These are phyloP conservation scores for Aspergillus fijiensis DNA, from an alignment of 2,329 filamentous ascomycete genomes.

Conservation along the genomic window DNA sequence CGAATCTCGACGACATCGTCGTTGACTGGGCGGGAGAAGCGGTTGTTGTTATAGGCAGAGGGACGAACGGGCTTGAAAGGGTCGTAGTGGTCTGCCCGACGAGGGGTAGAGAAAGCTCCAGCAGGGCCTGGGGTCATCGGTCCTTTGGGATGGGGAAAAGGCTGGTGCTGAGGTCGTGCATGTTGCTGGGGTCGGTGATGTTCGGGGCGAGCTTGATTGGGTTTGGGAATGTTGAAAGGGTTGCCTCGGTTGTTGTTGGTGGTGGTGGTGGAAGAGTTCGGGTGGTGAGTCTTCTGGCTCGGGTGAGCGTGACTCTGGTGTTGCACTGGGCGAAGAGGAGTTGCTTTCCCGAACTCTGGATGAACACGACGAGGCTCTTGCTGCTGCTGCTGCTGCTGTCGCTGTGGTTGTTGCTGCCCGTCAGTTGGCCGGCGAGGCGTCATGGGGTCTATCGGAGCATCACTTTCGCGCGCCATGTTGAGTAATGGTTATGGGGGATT, in stretches of 20 bases:
- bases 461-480: conserved; percentile 55
- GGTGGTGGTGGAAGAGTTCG: neutral
- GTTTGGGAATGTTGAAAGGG: conserved; percentile 54
- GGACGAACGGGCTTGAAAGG: conserved; percentile 42
- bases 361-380: conserved; percentile 31
- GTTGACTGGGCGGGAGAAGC: conserved; percentile 23
- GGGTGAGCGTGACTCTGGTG: conserved; percentile 36
- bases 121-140: conserved; percentile 18
- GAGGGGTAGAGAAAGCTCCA: conserved; percentile 21
- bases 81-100: conserved; percentile 36
- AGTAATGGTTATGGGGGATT: neutral
- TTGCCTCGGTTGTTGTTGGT: conserved; percentile 18
- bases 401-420: neutral
- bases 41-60: conserved; percentile 37
- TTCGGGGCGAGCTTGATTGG: conserved; percentile 50
- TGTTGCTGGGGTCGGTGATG: conserved; percentile 46
- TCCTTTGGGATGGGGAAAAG: conserved; percentile 20
- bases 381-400: conserved; percentile 2
- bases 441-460: conserved; percentile 41
- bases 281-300: conserved; percentile 21
- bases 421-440: conserved; percentile 39
- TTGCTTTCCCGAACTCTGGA: conserved; percentile 60
- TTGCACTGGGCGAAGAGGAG: conserved; percentile 50
- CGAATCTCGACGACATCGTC: conserved; percentile 46
- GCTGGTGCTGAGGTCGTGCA: conserved; percentile 19